phyloP scores from a whole-genome alignment of 306 rosid genomes.

The Cercis canadensis region DNA sequence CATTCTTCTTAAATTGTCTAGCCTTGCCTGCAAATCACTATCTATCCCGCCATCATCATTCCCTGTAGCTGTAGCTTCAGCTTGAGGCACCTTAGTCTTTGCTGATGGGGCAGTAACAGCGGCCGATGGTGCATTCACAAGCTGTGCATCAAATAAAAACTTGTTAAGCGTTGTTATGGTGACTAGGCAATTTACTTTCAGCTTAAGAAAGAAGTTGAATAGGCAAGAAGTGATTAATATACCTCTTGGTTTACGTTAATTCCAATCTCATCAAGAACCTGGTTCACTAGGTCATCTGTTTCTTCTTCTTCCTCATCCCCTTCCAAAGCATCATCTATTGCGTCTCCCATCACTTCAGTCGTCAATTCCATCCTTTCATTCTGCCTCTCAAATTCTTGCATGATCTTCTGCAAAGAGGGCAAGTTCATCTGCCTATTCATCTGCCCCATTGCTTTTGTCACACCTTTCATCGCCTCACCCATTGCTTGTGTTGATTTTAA shows the following conservation, averaged over 20 bases:
- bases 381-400: conserved; percentile 96
- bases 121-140: conserved; percentile 85
- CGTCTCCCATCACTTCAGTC: conserved; percentile 93
- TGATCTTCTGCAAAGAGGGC: conserved; percentile 89
- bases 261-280: conserved; percentile 96
- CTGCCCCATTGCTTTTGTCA: conserved; percentile 98
- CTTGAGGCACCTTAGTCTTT: conserved; percentile 76
- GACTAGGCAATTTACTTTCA: conserved; percentile 19
- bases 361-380: conserved; percentile 90
- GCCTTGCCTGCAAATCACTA: conserved; percentile 90
- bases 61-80: conserved; percentile 65
- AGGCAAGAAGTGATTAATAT: conserved; percentile 16
- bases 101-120: conserved; percentile 84
- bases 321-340: conserved; percentile 95
- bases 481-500: conserved; percentile 94
- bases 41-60: conserved; percentile 83
- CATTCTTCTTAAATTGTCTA: conserved; percentile 90
- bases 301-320: conserved; percentile 99
- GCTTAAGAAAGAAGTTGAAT: conserved; percentile 23
- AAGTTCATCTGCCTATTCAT: conserved; percentile 97
- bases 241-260: conserved; percentile 91
- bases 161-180: conserved; percentile 25
- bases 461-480: conserved; percentile 99
- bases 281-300: conserved; percentile 87
- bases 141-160: conserved; percentile 57